A percentile compares a stretch with the other conserved stretches of the same genome.
phyloP scores from a whole-genome alignment of 345 rosid genomes.

The Eucalyptus virginea region DNA sequence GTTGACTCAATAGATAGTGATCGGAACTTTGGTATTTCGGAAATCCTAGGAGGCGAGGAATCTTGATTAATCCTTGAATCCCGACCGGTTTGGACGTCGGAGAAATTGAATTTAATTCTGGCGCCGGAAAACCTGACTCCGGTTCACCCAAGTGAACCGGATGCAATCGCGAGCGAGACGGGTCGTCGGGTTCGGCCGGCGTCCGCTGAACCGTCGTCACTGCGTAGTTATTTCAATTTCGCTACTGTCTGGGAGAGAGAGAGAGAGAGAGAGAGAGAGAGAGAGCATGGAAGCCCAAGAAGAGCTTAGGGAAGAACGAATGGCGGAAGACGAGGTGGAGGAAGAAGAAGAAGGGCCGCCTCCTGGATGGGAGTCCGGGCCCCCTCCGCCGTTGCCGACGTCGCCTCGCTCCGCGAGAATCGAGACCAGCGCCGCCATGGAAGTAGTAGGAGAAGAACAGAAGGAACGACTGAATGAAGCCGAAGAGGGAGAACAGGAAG shows the following conservation, averaged over 20 bases:
- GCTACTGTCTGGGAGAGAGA: background rate
- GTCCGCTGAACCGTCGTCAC: background rate
- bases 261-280: background rate
- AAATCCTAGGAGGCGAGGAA: background rate
- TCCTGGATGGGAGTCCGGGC: background rate
- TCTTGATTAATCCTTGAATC: background rate
- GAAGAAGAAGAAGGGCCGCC: background rate
- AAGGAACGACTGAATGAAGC: background rate
- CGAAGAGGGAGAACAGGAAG: background rate
- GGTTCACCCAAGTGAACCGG: background rate
- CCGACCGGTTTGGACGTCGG: background rate
- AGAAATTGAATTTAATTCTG: background rate
- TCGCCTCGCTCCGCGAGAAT: background rate
- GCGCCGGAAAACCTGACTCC: background rate
- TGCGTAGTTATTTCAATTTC: background rate
- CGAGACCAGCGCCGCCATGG: background rate
- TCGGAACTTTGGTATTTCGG: background rate
- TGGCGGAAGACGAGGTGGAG: background rate
- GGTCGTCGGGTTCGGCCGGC: background rate
- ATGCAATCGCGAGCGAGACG: background rate
- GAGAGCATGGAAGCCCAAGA: background rate
- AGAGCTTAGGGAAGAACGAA: background rate
- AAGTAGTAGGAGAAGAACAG: background rate
- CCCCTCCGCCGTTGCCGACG: background rate
- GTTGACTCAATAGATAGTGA: background rate